phyloP scores from a whole-genome alignment of 768 basidiomycete genomes.

The Coprinellus micaceus region DNA sequence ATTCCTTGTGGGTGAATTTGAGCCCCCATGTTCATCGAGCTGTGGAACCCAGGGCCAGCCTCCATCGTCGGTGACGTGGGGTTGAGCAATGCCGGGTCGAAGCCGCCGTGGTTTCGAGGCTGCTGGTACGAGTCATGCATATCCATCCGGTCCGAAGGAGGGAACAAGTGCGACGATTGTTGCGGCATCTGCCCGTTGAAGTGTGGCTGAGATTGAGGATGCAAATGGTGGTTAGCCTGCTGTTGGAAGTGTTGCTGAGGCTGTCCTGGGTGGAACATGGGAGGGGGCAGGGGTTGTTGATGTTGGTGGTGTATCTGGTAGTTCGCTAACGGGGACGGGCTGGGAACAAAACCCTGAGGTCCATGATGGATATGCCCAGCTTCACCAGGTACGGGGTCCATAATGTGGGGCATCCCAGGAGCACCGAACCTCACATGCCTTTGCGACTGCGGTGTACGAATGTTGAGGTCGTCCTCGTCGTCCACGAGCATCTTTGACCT shows the following conservation, averaged over 20 bases:
- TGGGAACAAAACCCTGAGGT: neutral
- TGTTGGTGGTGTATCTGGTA: constrained; percentile 3
- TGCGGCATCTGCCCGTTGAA: neutral
- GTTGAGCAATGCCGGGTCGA: constrained; percentile 52
- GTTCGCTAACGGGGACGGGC: neutral
- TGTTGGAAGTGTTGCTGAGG: constrained; percentile 2
- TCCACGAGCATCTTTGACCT: constrained; percentile 47
- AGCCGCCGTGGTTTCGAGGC: constrained; percentile 37
- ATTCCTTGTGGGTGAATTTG: neutral
- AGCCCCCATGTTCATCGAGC: neutral
- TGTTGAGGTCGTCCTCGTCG: constrained; percentile 47
- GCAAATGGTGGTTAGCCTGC: neutral
- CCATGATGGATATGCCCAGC: neutral
- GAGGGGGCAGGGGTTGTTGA: neutral
- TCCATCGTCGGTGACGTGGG: constrained; percentile 32
- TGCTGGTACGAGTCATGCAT: constrained; percentile 26
- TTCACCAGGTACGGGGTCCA: constrained; percentile 19
- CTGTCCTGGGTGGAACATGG: neutral
- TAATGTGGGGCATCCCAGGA: constrained; percentile 25
- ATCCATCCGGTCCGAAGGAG: constrained; percentile 27
- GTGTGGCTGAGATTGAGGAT: neutral
- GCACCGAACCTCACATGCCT: constrained; percentile 14
- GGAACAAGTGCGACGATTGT: neutral
- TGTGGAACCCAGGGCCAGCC: neutral
- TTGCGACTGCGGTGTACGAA: constrained; percentile 29